Conservation (phyloP, 2,329 filamentous ascomycete genomes). For the Calonectria hongkongensis region DNA sequence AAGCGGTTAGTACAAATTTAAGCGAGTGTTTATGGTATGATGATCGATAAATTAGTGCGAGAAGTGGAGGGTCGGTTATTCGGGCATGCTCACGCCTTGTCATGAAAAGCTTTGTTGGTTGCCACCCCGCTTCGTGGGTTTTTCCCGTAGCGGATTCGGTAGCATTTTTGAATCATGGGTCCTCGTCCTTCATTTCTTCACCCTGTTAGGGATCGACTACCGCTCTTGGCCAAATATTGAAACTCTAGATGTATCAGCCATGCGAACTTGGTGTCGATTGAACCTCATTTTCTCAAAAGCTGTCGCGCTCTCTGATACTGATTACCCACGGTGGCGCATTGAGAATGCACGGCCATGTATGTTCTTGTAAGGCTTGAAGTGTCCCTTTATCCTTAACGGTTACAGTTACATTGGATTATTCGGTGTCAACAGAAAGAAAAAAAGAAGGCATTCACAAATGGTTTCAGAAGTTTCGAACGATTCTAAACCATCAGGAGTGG, state of each 20-base stretch:
- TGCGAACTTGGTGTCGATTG: background rate
- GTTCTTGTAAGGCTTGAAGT: background rate
- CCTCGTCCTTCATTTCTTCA: background rate
- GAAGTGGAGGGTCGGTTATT: background rate
- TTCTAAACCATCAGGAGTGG: background rate
- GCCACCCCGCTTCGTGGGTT: background rate
- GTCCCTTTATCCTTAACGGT: background rate
- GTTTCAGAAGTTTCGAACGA: background rate
- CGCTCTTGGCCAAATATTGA: background rate
- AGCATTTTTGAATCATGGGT: slow-evolving; percentile 7
- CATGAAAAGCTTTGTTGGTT: background rate
- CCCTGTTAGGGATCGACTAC: background rate
- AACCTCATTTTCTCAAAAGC: background rate
- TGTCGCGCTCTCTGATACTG: no score
- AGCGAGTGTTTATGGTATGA: no score
- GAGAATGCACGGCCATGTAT: no score
- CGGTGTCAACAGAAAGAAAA: no score
- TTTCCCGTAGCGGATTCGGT: background rate
- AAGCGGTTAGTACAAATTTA: no score
- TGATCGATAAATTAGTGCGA: background rate
- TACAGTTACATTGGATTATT: background rate
- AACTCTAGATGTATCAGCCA: background rate
- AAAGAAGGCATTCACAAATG: no score
- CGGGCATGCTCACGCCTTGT: background rate
- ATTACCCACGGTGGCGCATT: no score